Conservation (phyloP, 202 grass and related monocot genomes). For the Digitaria exilis region DNA sequence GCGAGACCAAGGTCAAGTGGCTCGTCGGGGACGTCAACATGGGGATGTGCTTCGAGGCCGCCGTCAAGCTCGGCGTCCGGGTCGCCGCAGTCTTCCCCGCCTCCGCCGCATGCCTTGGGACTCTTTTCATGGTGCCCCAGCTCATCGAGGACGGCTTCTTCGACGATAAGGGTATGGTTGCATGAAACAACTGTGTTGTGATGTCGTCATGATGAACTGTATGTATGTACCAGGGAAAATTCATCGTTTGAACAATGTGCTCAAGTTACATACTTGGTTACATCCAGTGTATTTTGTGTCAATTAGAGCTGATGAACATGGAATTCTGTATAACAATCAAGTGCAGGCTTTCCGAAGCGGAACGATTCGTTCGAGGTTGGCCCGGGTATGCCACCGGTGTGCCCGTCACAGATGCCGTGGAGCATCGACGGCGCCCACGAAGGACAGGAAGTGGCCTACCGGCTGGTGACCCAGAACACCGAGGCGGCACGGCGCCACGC, state of each 20-base stretch:
- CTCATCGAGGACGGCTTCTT: conserved; percentile 21
- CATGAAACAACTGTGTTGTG: no score
- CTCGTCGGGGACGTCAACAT: conserved; percentile 23
- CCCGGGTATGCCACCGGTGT: conserved; percentile 1
- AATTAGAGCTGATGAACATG: not conserved
- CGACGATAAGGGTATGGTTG: not conserved
- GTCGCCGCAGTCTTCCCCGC: conserved; percentile 32
- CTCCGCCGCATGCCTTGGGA: not conserved
- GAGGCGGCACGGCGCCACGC: not conserved
- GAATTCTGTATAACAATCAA: not conserved
- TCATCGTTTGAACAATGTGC: no score
- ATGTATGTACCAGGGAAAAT: no score
- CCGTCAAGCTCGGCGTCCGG: conserved; percentile 35
- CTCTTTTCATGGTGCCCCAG: conserved; percentile 14
- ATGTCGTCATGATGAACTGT: no score
- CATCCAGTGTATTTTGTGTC: no score
- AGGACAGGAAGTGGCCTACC: conserved; percentile 9
- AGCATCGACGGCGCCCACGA: not conserved
- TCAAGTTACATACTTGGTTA: no score
- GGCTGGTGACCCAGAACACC: conserved; percentile 15
- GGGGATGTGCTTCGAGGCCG: conserved; percentile 31
- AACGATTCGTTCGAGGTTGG: not conserved
- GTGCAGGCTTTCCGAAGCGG: conserved; percentile 3
- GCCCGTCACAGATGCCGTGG: conserved; percentile 10
- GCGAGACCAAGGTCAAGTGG: conserved; percentile 36